Evolutionary conservation across 441 rosid species (phyloP), one percentile per base, ranked within the genome.

Genomic region (Geranium incanum): DNA sequence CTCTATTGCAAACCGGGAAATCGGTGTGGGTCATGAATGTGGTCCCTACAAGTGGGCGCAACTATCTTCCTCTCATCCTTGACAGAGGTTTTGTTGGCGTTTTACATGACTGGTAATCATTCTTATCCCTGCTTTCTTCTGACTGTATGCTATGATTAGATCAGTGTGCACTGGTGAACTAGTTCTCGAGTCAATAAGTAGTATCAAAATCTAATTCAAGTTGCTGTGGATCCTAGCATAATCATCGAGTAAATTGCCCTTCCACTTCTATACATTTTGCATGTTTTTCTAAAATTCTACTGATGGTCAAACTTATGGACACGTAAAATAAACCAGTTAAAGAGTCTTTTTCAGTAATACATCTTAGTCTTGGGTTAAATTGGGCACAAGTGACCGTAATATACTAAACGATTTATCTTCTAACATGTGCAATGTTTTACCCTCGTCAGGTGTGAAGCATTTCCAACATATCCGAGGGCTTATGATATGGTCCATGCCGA

Each of bases 1-100:
- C 97, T 9, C 75, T 95, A 66, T 72, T 93, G 76, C 93, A 88
- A 84, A 82, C 86, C 18, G 88, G 91, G 48, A 95, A 91, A 77
- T 88, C 94, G 6, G 90, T 84, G 1, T 95, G 98, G 99, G 98
- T 95, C 80, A 93, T 95, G 99, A 95, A 95, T 66, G 97, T 87
- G 69, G 92, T 95, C 62, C 98, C 98, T 23, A 89, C 90, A 5
- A 83, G 71, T 75, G 98, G 93, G 74, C 87, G 84, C 63, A 93
- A 95, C 82, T 78, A 86, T 79, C 93, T 95, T 68, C 91, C 99
- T 0, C 66, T 89, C 84, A 88, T 95, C 71, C 88, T 91, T 66
- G 98, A 95, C 81, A 85, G 97, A 75, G 99, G 99, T 73, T 89
- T 89, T 79, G 89, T 93, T 19, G 98, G 99, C 48, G 95, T 87